These are phyloP conservation scores for Isabelozyma heimii DNA, from an alignment of 805 yeast genomes.

Conservation along the genomic window DNA sequence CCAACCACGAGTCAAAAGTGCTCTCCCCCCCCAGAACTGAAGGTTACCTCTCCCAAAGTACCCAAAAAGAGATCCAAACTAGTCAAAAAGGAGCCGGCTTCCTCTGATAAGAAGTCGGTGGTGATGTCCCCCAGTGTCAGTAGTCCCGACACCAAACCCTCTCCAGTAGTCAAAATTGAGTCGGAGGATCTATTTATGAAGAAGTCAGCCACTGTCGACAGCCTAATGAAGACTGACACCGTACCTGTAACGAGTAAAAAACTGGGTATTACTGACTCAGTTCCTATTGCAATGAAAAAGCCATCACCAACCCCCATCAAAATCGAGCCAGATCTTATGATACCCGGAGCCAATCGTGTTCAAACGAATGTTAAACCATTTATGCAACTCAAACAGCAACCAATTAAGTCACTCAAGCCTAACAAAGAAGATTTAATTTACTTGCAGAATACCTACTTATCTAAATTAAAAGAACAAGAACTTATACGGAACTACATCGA, in stretches of 20 bases:
- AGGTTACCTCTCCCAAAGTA: too few relatives aligned
- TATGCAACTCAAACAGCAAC: neutral
- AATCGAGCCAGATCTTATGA: neutral
- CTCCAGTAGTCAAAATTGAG: neutral
- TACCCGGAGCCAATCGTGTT: too few relatives aligned
- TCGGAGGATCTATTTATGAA: neutral
- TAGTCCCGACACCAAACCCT: neutral
- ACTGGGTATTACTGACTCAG: too few relatives aligned
- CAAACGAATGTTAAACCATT: neutral
- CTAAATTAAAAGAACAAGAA: conserved; percentile 42
- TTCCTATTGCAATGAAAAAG: too few relatives aligned
- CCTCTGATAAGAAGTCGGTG: neutral
- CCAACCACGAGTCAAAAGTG: conserved; percentile 15
- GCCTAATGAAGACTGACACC: neutral
- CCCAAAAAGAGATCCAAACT: conserved; percentile 11
- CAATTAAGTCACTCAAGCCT: neutral
- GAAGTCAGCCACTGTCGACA: neutral
- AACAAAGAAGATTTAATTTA: conserved; percentile 13
- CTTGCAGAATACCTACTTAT: conserved; percentile 30
- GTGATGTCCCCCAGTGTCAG: neutral
- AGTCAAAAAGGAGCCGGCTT: conserved; percentile 1
- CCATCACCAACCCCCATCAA: neutral
- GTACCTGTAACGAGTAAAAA: too few relatives aligned
- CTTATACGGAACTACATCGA: conserved; percentile 41
- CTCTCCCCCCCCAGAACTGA: neutral